phyloP scores from a whole-genome alignment of 2,329 filamentous ascomycete genomes.

The Colletotrichum spaethianum region DNA sequence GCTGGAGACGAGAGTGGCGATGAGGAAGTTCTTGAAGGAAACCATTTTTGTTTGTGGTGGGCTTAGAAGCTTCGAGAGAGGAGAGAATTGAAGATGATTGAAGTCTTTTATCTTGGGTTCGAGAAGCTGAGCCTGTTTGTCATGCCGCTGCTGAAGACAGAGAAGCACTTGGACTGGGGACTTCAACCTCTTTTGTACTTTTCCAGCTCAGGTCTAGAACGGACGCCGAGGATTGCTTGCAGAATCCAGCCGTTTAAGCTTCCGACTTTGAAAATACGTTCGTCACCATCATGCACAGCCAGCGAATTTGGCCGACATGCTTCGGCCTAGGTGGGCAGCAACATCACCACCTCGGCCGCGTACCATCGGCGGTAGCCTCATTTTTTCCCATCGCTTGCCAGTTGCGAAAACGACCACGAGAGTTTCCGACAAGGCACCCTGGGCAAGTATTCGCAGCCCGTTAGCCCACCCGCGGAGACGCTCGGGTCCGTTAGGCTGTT shows the following conservation, averaged over 20 bases:
- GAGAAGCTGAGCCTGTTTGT: not conserved
- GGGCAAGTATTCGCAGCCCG: not conserved
- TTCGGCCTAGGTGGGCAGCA: not conserved
- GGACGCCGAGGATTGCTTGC: not conserved
- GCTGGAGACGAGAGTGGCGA: slow-evolving; percentile 16
- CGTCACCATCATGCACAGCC: slow-evolving; percentile 19
- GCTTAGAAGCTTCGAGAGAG: not conserved
- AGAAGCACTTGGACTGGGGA: not conserved
- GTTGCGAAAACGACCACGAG: slow-evolving; percentile 18
- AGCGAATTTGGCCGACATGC: not conserved
- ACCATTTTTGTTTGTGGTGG: slow-evolving; percentile 9
- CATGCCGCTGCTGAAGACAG: not conserved
- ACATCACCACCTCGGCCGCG: not conserved
- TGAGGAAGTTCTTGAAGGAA: slow-evolving; percentile 22
- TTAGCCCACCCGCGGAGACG: not conserved
- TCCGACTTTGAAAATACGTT: not conserved
- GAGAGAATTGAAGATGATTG: not conserved
- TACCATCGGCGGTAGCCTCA: not conserved
- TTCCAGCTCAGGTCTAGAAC: not conserved
- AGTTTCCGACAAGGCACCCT: not conserved
- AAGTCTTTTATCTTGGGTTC: not conserved
- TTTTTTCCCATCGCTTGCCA: not conserved
- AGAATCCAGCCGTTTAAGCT: slow-evolving; percentile 2
- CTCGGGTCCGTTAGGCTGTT: not conserved
- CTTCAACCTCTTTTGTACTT: slow-evolving; percentile 14